phyloP scores from a whole-genome alignment of 2,329 filamentous ascomycete species.

The Xylariaceae sp. region DNA sequence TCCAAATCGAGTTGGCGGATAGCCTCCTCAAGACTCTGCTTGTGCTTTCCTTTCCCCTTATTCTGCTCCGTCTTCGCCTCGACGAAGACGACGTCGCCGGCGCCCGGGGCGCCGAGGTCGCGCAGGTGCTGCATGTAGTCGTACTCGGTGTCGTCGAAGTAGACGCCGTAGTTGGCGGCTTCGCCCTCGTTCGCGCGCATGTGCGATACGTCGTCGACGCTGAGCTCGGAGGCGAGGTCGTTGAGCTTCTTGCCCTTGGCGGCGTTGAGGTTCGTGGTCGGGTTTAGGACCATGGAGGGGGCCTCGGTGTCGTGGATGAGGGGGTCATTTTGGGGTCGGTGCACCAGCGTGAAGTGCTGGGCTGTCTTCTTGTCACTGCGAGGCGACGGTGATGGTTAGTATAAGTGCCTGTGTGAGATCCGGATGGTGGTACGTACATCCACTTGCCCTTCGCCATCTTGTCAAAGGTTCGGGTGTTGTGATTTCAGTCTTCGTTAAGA shows the following conservation, averaged over 20 bases:
- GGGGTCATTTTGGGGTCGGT: constrained; percentile 95
- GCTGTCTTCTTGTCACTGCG: constrained; percentile 80
- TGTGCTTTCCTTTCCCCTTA: constrained; percentile 69
- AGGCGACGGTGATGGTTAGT: constrained; percentile 8
- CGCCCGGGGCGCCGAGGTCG: constrained; percentile 64
- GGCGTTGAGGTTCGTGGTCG: constrained; percentile 46
- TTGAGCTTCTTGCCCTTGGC: constrained; percentile 59
- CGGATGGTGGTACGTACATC: constrained; percentile 50
- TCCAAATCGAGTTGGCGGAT: constrained; percentile 58
- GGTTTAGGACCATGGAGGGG: constrained; percentile 86
- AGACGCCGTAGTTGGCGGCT: constrained; percentile 88
- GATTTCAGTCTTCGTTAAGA: background rate
- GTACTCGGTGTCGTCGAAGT: constrained; percentile 90
- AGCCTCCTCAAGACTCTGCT: constrained; percentile 76
- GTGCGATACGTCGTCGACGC: constrained; percentile 50
- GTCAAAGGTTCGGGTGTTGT: background rate
- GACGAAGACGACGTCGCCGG: constrained; percentile 75
- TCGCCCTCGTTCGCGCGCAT: constrained; percentile 91
- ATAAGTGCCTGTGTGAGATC: background rate
- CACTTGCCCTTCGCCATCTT: constrained; percentile 73
- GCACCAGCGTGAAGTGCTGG: constrained; percentile 88
- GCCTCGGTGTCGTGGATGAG: constrained; percentile 88
- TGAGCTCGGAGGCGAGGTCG: constrained; percentile 73
- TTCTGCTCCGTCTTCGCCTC: constrained; percentile 54
- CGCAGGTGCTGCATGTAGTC: constrained; percentile 99